A percentile compares a stretch with the other conserved stretches of the same genome.
These are phyloP conservation scores for Wickerhamiella infanticola DNA, from an alignment of 1,139 yeast genomes.

Conservation along the genomic window DNA sequence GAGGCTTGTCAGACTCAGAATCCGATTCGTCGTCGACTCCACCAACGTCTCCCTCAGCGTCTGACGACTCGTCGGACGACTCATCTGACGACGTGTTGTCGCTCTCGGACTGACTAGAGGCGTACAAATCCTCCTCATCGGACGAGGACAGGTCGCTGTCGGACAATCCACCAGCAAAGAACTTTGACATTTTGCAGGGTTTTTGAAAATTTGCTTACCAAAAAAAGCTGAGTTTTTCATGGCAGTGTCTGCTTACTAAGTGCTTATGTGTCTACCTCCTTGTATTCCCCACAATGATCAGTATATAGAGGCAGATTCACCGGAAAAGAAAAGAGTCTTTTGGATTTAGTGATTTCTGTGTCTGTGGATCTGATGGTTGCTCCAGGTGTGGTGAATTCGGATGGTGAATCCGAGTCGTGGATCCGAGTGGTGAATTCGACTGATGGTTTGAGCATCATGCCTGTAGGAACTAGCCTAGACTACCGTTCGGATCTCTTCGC, in stretches of 20 bases:
- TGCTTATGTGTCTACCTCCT: too few species aligned
- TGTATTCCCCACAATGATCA: too few species aligned
- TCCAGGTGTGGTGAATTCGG: too few species aligned
- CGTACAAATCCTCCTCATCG: constrained; percentile 53
- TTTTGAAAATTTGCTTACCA: constrained; percentile 6
- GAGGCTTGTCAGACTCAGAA: constrained; percentile 17
- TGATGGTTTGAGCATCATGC: too few species aligned
- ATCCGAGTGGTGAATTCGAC: too few species aligned
- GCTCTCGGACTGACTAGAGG: constrained; percentile 31
- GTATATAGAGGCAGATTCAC: too few species aligned
- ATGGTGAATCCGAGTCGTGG: too few species aligned
- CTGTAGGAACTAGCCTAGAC: too few species aligned
- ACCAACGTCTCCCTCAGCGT: constrained; percentile 32
- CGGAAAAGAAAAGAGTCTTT: too few species aligned
- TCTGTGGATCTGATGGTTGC: too few species aligned
- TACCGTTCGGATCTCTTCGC: too few species aligned
- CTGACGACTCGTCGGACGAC: constrained; percentile 35
- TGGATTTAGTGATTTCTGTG: too few species aligned
- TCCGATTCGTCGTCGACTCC: constrained; percentile 26
- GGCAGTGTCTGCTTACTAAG: not conserved
- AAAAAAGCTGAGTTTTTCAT: not conserved
- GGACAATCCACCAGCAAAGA: constrained; percentile 48
- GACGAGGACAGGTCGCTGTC: constrained; percentile 47
- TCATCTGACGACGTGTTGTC: constrained; percentile 20
- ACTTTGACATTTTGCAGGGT: constrained; percentile 43